Base-by-base conservation (phyloP, 306 rosid genomes). In the Lathyrus oleraceus region DNA sequence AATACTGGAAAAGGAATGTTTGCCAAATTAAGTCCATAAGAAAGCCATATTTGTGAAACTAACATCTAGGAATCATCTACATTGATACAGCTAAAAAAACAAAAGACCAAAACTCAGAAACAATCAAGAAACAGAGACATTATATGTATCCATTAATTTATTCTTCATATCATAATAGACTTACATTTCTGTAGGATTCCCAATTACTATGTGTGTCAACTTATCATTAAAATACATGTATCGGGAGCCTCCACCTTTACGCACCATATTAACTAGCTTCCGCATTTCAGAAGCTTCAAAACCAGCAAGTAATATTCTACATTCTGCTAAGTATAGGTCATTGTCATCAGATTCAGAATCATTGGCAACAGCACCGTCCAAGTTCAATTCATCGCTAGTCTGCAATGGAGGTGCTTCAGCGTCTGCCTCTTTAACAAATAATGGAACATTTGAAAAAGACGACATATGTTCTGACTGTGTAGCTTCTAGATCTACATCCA, bases 171-270 rank as follows among this genome's bases (percentile, higher is more conserved):
- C 57, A 69, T 35, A 52, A 60, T 56, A 51, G 39, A 69, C 87
- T 87, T 80, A 94, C 98, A 38, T 76, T 83, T 94, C 97, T 12
- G 95, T 85, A 66, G 91, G 96, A 67, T 69, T 77, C 68, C 98
- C 98, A 81, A 87, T 81, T 27, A 90, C 81, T 78, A 94, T 84
- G 87, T 90, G 98, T 5, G 97, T 94, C 84, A 94, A 79, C 71
- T 78, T 88, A 71, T 88, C 97, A 83, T 86, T 87, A 70, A 82
- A 78, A 23, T 69, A 68, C 87, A 90, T 85, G 80, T 84, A 90
- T 16, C 96, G 84, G 67, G 96, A 87, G 48, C 96, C 98, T 71
- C 97, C 98, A 51, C 97, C 98, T 70, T 77, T 87, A 51, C 91
- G 97, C 76, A 88, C 84, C 87, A 90, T 84, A 90, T 80, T 88